Base-by-base conservation (phyloP, 345 rosid species). In the Barbarea vulgaris region DNA sequence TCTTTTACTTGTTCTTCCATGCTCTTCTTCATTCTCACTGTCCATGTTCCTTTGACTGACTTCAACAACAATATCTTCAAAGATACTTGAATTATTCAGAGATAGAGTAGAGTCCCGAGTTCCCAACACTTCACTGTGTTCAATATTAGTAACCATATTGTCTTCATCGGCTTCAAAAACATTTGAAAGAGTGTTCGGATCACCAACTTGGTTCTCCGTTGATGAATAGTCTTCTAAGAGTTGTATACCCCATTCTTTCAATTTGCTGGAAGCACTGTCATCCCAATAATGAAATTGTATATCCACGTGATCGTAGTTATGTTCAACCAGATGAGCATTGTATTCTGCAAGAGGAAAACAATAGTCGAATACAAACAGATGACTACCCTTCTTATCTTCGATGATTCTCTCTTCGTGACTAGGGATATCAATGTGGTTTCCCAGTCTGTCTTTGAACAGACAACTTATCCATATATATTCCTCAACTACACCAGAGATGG, bases 211-310 rank as follows among this genome's bases (percentile, higher is more conserved):
- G 47, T 7, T 37, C 48, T 60, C 65, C 1, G 5, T 1, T 41
- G 22, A 41, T 41, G 52, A 25, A 62, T 30, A 14, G 0, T 42
- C 65, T 6, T 13, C 54, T n/a, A 15, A 27, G 21, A 48, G 44
- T 13, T 21, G 46, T 66, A 66, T 21, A 48, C 70, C 70, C 70
- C 46, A 66, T 66, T 19, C 58, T 33, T 10, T 50, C 9, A 66
- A 19, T 4, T 22, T 1, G 15, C 3, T 8, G 22, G 14, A 48
- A 41, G 4, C 1, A 13, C 1, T 3, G 3, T 9, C 4, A 7
- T 3, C 0, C 24, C 5, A 1, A 9, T 22, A 6, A 3, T 22
- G 61, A 52, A 67, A 1, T 3, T 24, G 7, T 7, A 33, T 2
- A 5, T 33, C 63, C 15, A 58, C 42, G 5, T 33, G 64, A 18